Base-by-base conservation (phyloP, 2,329 filamentous ascomycete species). In the Ophiostoma triangulosporum region DNA sequence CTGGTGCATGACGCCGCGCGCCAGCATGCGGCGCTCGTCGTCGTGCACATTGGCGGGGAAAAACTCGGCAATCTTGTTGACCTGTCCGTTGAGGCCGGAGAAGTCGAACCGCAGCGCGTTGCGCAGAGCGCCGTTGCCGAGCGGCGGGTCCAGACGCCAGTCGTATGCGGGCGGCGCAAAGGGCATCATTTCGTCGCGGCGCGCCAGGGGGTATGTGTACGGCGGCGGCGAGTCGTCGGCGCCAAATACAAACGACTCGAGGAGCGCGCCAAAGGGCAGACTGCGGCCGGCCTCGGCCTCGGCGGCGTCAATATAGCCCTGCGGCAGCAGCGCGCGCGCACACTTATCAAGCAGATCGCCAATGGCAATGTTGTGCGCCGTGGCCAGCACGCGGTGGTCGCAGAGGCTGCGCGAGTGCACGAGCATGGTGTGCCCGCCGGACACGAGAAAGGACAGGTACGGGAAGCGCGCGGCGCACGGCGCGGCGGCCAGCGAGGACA, bases 261-360 rank as follows among this genome's bases (percentile, higher is more conserved):
- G 77, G 17, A 84, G 67, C 27, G 81, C 81, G 3, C 84, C 93
- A 69, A 94, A 97, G 74, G 88, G 88, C 52, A 87, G 83, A 60
- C 78, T 77, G 40, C 48, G 50, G 6, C 51, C 54, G 72, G 73
- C 35, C 73, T 8, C 8, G 3, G 33, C n/a, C 24, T 52, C 38
- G 7, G 57, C 72, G 1, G 65, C 64, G 17, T 73, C 68, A 22
- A 91, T 66, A 3, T 82, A 58, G 0, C 73, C 66, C 0, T 68
- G 26, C 0, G 90, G 91, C 0, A 97, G 68, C 54, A 96, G 80
- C 15, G 76, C 73, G 48, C 93, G 80, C 7, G 88, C 89, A 54
- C 81, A 77, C 68, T 97, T 95, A 71, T 98, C 93, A 32, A 98
- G 72, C 62, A 86, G 80, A 67, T 95, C 88, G 49, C 93, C 93